Base-by-base conservation (phyloP, 164 flowering plant species). In the Aristolochia californica region DNA sequence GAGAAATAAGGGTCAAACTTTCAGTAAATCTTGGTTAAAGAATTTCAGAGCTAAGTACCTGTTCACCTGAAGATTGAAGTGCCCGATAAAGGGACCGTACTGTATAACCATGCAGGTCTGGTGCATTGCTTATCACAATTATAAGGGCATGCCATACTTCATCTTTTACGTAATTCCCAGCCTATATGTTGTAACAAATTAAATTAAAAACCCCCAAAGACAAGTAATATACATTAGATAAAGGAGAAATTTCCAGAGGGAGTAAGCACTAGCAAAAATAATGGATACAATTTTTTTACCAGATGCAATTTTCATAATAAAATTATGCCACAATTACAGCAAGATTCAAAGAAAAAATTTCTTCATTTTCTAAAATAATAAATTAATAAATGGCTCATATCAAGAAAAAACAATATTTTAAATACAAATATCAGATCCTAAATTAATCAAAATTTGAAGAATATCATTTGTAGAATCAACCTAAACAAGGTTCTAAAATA, bases 71-170 rank as follows among this genome's bases (percentile, higher is more conserved):
- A 65, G 80, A 57, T 74, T 83, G 95, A 40, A 88, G 66, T 53
- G 87, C 91, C 74, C 75, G 78, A 76, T 83, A 94, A 45, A 94
- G 78, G 48, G 95, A 83, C 62, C 99, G 72, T 51, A 84, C 97
- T 38, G 88, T 77, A 68, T 94, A 94, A 23, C 99, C 97, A 65
- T 94, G 99, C 30, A 94, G 93, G 34, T 87, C 85, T 57, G 88
- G 49, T 27, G 99, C 96, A 74, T 94, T 94, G 74, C 86, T 94
- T 72, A 94, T 83, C 52, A 86, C 93, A 63, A 94, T 97, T 70
- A 94, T 79, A 62, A 94, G 89, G 55, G 81, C 86, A 80, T 94
- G 88, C 93, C 99, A 94, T 15, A 86, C 96, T 48, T 94, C 99
- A 79, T 90, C 95, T 73, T 90, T 88, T 25, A 94, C 99, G 78